Evolutionary conservation across 768 basidiomycete genomes (phyloP).

Genomic region (Russula sp.): DNA sequence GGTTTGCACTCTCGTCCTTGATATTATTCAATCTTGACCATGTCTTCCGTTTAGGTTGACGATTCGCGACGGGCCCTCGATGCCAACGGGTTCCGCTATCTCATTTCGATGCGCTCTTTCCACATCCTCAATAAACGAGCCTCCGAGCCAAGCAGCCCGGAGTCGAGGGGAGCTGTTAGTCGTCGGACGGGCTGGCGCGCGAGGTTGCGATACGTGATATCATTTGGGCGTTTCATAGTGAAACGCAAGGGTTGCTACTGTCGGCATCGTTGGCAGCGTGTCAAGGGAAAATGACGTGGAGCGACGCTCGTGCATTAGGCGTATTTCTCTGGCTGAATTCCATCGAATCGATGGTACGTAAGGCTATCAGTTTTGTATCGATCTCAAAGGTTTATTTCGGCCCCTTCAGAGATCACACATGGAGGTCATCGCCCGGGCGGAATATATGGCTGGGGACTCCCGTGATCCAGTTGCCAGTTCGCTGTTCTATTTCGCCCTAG

Average conservation of each 20-base stretch:
- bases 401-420: constrained; percentile 65
- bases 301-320: constrained; percentile 82
- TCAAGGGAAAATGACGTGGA: constrained; percentile 85
- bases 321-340: constrained; percentile 87
- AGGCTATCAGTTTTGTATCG: constrained; percentile 1
- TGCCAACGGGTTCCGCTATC: constrained; percentile 87
- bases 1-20: constrained; percentile 42
- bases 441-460: constrained; percentile 83
- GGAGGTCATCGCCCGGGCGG: constrained; percentile 86
- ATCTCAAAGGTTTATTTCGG: constrained; percentile 3
- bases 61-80: constrained; percentile 90
- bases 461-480: constrained; percentile 90
- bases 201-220: constrained; percentile 90
- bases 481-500: constrained; percentile 91
- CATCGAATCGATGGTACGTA: constrained; percentile 67
- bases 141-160: constrained; percentile 48
- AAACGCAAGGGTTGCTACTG: constrained; percentile 83
- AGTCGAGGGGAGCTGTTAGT: constrained; percentile 43
- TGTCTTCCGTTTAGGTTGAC: constrained; percentile 57
- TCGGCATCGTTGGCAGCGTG: constrained; percentile 68
- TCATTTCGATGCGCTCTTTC: constrained; percentile 90
- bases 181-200: constrained; percentile 58
- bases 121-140: constrained; percentile 76
- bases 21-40: constrained; percentile 12
- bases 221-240: constrained; percentile 96